These are phyloP conservation scores for Paraphoma sp. DNA, from an alignment of 2,329 filamentous ascomycete species.

Conservation along the genomic window DNA sequence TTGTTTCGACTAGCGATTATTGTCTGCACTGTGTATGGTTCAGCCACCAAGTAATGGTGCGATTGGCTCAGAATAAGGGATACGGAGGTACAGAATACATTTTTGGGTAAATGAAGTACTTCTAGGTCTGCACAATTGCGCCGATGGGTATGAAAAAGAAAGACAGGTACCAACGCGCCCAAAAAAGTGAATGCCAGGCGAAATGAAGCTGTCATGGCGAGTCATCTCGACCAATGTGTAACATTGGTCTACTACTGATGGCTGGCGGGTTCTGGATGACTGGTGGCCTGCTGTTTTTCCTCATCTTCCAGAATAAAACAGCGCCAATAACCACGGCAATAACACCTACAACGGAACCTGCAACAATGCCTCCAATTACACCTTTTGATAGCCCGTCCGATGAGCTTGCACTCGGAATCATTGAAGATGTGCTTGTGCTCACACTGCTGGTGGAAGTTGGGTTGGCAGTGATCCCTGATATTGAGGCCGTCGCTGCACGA, in stretches of 20 bases:
- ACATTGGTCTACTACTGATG: conserved; percentile 1
- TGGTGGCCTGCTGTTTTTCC: not conserved
- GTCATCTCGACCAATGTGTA: not conserved
- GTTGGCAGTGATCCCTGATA: not conserved
- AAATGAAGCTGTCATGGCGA: not conserved
- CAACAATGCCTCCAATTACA: not conserved
- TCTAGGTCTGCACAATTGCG: too few relatives aligned
- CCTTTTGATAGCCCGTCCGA: not conserved
- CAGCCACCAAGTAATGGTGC: too few relatives aligned
- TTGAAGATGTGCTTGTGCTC: not conserved
- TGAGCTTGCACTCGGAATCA: not conserved
- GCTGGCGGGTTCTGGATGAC: not conserved
- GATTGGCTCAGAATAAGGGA: too few relatives aligned
- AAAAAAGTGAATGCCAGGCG: too few relatives aligned
- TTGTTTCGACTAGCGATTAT: too few relatives aligned
- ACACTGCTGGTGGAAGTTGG: not conserved
- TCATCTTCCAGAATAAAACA: not conserved
- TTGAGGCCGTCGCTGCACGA: not conserved
- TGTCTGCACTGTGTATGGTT: too few relatives aligned
- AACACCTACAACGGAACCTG: not conserved
- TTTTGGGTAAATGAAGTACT: too few relatives aligned
- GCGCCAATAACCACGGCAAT: not conserved
- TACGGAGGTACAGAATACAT: too few relatives aligned
- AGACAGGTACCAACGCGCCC: too few relatives aligned
- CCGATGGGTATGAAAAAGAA: too few relatives aligned